Conservation (phyloP, 371 early-diverging fungal genomes). For the Circinella minor region DNA sequence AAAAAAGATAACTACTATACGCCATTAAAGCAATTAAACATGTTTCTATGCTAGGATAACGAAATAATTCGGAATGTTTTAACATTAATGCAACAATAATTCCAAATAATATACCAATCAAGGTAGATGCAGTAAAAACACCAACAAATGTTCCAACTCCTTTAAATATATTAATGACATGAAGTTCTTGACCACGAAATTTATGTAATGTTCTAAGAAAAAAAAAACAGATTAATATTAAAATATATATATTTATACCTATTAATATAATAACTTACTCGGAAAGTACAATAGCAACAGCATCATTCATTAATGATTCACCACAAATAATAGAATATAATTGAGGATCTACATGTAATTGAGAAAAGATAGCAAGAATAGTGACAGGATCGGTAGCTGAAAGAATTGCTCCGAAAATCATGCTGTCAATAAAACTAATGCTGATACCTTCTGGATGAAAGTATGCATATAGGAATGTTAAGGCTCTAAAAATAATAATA, state of each 20-base stretch:
- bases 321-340: conserved; percentile 95
- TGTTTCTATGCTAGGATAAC: conserved; percentile 81
- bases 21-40: conserved; percentile 86
- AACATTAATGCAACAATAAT: conserved; percentile 79
- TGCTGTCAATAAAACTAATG: conserved; percentile 84
- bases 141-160: conserved; percentile 79
- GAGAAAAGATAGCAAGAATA: conserved; percentile 90
- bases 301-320: conserved; percentile 93
- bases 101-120: conserved; percentile 82
- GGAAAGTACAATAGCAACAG: conserved; percentile 94
- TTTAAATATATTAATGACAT: conserved; percentile 69
- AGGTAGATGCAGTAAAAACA: conserved; percentile 82
- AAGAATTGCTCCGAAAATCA: conserved; percentile 91
- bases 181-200: conserved; percentile 79
- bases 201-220: conserved; percentile 75
- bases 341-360: conserved; percentile 90
- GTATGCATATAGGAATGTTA: conserved; percentile 72
- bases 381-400: conserved; percentile 98
- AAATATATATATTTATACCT: too few species aligned
- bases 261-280: conserved; percentile 51
- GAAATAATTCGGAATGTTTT: conserved; percentile 79
- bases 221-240: too few species aligned
- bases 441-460: conserved; percentile 70
- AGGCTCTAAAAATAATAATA: conserved; percentile 37
- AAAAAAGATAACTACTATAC: conserved; percentile 89